These are phyloP conservation scores for Colletotrichum sp. DNA, from an alignment of 2,329 filamentous ascomycete genomes.

Conservation along the genomic window DNA sequence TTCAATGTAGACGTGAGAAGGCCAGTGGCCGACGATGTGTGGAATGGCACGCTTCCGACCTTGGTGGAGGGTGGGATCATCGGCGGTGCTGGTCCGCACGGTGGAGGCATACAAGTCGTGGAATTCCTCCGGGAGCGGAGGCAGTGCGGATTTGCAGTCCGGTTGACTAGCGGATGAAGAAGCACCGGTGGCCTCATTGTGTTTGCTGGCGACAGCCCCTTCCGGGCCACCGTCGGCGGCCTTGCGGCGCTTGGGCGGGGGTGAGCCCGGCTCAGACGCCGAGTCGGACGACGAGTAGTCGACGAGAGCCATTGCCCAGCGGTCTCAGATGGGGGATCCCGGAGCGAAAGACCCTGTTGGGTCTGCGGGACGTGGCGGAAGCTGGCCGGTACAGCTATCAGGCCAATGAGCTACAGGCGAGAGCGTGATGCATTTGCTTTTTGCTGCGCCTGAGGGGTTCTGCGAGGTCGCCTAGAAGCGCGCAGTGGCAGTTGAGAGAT, in stretches of 20 bases:
- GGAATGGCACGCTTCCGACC: slow-evolving; percentile 83
- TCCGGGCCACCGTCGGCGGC: slow-evolving; percentile 21
- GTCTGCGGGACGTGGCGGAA: not conserved
- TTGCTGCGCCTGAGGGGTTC: not conserved
- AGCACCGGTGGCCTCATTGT: not conserved
- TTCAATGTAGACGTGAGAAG: slow-evolving; percentile 89
- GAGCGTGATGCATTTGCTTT: not conserved
- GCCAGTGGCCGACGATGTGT: slow-evolving; percentile 90
- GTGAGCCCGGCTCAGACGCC: slow-evolving; percentile 34
- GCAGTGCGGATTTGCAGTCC: slow-evolving; percentile 46
- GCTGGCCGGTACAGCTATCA: not conserved
- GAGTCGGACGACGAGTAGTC: slow-evolving; percentile 62
- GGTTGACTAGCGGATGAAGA: not conserved
- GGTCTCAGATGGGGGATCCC: not conserved
- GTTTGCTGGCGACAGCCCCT: not conserved
- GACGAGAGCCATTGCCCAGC: slow-evolving; percentile 64
- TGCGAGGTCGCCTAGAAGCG: not conserved
- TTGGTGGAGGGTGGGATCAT: slow-evolving; percentile 85
- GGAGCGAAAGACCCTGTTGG: not conserved
- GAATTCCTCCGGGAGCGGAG: slow-evolving; percentile 80
- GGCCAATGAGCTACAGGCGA: not conserved
- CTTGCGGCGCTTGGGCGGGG: slow-evolving; percentile 42
- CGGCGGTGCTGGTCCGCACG: slow-evolving; percentile 75
- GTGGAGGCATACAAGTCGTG: slow-evolving; percentile 89
- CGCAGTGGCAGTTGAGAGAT: not conserved